Evolutionary conservation across 352 stramenopile genomes (phyloP).

Genomic region (Pythium aphanidermatum): DNA sequence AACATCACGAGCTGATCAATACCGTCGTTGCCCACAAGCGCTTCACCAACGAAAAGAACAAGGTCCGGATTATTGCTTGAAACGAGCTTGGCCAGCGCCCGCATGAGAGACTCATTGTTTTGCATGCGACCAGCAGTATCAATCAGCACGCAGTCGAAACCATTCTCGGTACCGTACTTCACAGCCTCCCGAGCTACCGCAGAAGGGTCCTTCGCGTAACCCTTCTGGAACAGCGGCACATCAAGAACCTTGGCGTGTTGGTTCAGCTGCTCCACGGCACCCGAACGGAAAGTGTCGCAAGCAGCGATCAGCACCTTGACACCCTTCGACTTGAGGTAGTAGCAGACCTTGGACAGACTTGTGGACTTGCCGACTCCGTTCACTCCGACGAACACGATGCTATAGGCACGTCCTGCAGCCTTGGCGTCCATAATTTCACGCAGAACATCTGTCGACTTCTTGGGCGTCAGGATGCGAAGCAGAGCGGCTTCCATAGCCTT

Average conservation of each 20-base stretch:
- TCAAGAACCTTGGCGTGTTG: conserved; percentile 96
- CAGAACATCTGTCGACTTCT: conserved; percentile 95
- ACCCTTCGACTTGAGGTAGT: conserved; percentile 98
- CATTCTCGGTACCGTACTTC: conserved; percentile 91
- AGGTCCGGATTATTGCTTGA: conserved; percentile 96
- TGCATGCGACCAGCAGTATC: conserved; percentile 99
- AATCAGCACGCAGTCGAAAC: conserved; percentile 97
- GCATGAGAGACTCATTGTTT: conserved; percentile 99
- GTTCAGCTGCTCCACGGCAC: conserved; percentile 98
- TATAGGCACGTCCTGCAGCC: conserved; percentile 89
- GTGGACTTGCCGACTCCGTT: conserved; percentile 99
- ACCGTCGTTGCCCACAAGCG: conserved; percentile 98
- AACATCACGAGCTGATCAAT: conserved; percentile 98
- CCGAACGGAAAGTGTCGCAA: conserved; percentile 98
- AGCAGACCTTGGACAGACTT: conserved; percentile 97
- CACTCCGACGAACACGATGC: conserved; percentile 98
- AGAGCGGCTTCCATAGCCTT: conserved; percentile 94
- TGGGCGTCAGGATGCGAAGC: conserved; percentile 93
- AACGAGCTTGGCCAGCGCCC: conserved; percentile 95
- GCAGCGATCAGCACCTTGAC: conserved; percentile 95
- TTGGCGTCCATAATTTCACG: conserved; percentile 90
- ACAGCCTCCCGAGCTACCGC: conserved; percentile 94
- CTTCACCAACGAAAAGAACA: conserved; percentile 98
- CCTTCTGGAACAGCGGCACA: conserved; percentile 94
- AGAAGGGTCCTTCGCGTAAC: conserved; percentile 96